A percentile compares a stretch with the other conserved stretches of the same genome.
Conservation (phyloP, 306 rosid genomes). For the Quercus dentata region DNA sequence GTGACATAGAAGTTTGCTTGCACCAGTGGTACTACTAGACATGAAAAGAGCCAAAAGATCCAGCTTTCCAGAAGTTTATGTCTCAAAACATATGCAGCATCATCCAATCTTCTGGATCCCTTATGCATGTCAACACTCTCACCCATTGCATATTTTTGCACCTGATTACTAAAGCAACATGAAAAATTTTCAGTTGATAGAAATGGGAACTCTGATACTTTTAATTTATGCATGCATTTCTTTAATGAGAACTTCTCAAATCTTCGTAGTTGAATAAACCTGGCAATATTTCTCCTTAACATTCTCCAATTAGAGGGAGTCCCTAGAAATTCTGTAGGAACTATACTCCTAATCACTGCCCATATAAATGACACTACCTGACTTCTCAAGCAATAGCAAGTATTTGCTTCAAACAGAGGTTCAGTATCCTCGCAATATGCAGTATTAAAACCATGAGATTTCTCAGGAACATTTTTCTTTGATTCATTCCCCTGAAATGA, state of each 20-base stretch:
- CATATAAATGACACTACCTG: constrained; percentile 89
- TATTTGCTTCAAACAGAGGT: constrained; percentile 36
- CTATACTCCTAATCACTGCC: constrained; percentile 82
- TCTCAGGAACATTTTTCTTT: constrained; percentile 24
- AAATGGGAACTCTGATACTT: constrained; percentile 63
- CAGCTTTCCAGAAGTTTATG: constrained; percentile 66
- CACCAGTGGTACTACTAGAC: constrained; percentile 67
- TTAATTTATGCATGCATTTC: constrained; percentile 65
- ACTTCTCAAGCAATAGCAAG: constrained; percentile 56
- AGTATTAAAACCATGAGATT: constrained; percentile 25
- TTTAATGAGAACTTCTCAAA: constrained; percentile 67
- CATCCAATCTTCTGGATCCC: constrained; percentile 27
- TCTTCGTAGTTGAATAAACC: constrained; percentile 65
- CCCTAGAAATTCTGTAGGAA: constrained; percentile 78
- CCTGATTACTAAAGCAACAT: constrained; percentile 29
- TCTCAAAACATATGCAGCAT: constrained; percentile 38
- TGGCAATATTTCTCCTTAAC: constrained; percentile 68
- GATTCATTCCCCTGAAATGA: constrained; percentile 28
- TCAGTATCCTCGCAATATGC: constrained; percentile 20
- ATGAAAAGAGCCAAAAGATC: constrained; percentile 82
- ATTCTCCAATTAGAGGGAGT: constrained; percentile 70
- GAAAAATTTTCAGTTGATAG: constrained; percentile 40
- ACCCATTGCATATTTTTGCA: constrained; percentile 21
- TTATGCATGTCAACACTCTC: constrained; percentile 18
- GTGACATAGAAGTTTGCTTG: constrained; percentile 89